Percentiles rank a stretch among this genome's conserved stretches.
Evolutionary conservation across 2,329 filamentous ascomycete genomes (phyloP).

Genomic region (Arachnopeziza araneosa): DNA sequence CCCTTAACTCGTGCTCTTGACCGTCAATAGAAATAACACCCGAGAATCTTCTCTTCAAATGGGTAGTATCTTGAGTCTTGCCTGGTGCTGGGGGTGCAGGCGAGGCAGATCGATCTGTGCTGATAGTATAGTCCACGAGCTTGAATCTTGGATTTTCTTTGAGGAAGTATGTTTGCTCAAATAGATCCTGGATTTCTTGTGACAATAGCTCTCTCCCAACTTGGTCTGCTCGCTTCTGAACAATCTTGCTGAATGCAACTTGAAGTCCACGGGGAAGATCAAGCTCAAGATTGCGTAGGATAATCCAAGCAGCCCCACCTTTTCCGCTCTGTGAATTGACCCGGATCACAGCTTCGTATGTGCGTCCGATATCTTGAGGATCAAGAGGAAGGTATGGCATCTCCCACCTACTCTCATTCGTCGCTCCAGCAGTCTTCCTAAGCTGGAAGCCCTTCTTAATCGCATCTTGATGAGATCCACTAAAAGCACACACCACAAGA

Average conservation of each 20-base stretch:
- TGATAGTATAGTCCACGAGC: slow-evolving; percentile 88
- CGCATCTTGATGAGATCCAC: slow-evolving; percentile 88
- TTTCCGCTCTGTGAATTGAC: slow-evolving; percentile 97
- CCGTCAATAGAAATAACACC: slow-evolving; percentile 81
- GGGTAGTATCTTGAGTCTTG: slow-evolving; percentile 70
- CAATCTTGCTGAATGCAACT: slow-evolving; percentile 81
- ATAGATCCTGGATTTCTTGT: slow-evolving; percentile 79
- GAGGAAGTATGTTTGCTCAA: slow-evolving; percentile 82
- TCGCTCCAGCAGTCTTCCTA: slow-evolving; percentile 55
- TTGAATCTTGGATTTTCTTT: slow-evolving; percentile 77
- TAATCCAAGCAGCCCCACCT: slow-evolving; percentile 90
- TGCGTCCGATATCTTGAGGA: slow-evolving; percentile 87
- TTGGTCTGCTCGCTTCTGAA: slow-evolving; percentile 75
- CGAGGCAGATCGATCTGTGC: slow-evolving; percentile 71
- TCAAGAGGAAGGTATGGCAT: slow-evolving; percentile 92
- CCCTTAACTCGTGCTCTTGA: slow-evolving; percentile 69
- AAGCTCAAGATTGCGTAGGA: slow-evolving; percentile 80
- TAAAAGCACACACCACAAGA: slow-evolving; percentile 89
- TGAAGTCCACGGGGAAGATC: slow-evolving; percentile 91
- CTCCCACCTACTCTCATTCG: slow-evolving; percentile 67
- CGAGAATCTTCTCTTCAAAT: slow-evolving; percentile 75
- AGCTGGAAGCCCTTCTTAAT: slow-evolving; percentile 87
- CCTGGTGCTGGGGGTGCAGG: slow-evolving; percentile 63
- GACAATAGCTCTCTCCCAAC: slow-evolving; percentile 80
- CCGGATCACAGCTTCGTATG: slow-evolving; percentile 96